Evolutionary conservation across 257 asterid genomes (phyloP), one percentile per base, ranked within the genome.

Genomic region (Thymus quinquecostatus): DNA sequence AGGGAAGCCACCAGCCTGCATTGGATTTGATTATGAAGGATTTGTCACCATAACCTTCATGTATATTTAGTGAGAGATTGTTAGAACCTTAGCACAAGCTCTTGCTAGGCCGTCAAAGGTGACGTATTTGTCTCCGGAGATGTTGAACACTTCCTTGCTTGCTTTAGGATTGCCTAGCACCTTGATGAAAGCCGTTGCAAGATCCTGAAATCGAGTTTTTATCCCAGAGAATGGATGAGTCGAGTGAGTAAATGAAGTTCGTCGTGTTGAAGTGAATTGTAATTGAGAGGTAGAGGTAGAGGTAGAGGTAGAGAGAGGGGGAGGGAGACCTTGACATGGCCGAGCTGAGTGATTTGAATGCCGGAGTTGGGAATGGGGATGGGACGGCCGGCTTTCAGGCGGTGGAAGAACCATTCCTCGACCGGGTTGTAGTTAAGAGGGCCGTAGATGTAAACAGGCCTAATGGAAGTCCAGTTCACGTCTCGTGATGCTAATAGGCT

Each of bases 361-460:
- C 98, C 99, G 1, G 98, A 88, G 84, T 85, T 85, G 63, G 99
- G 99, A 53, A 92, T 79, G 33, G 99, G 98, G 8, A 95, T 92
- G 34, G 97, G 98, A 11, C 99, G 98, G 9, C 98, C 97, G 0
- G 91, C 99, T 86, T 95, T 95, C 78, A 95, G 71, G 41, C 98
- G 85, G 87, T 95, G 99, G 89, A 95, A 95, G 89, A 95, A 95
- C 99, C 99, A 92, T 50, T 95, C 98, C 76, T 95, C 99, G 8
- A 95, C 97, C 1, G 99, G 98, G 81, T 95, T 95, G 84, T 95
- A 95, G 89, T 95, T 95, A 75, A 92, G 78, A 27, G 99, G 98
- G 10, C 98, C 98, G 27, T 92, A 95, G 59, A 95, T 95, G 79
- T 95, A 95, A 60, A 95, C 99, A 11, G 99, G 99, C 83, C 98